Percentiles rank a stretch among this genome's conserved stretches.
These are phyloP conservation scores for Boletus rex-veris DNA, from an alignment of 768 basidiomycete genomes.

Conservation along the genomic window DNA sequence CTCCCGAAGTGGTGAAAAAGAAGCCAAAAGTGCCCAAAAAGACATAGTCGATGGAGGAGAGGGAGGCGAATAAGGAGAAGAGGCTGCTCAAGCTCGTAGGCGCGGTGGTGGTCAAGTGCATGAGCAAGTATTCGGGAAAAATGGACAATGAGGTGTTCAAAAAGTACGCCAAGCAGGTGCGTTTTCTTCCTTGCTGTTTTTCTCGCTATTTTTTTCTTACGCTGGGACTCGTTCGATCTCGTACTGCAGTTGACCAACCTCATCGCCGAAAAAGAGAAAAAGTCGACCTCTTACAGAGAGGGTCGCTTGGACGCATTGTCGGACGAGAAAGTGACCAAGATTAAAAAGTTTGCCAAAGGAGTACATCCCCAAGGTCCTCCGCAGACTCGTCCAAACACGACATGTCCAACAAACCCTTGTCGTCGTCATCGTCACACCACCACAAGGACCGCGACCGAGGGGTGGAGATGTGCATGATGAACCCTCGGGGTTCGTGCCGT, in stretches of 20 bases:
- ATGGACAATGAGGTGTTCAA: conserved; percentile 86
- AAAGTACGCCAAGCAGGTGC: conserved; percentile 90
- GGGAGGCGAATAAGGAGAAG: conserved; percentile 76
- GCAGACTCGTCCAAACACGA: conserved; percentile 44
- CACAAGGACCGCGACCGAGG: background rate
- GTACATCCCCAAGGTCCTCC: conserved; percentile 77
- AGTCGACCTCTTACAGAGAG: conserved; percentile 74
- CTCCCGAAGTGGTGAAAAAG: conserved; percentile 20
- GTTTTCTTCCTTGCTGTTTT: conserved; percentile 16
- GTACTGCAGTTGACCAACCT: conserved; percentile 68
- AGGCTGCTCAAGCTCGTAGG: conserved; percentile 78
- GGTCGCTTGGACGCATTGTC: conserved; percentile 70
- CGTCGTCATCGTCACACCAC: conserved; percentile 21
- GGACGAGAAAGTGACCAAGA: conserved; percentile 84
- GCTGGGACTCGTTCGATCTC: conserved; percentile 1
- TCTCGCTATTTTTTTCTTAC: background rate
- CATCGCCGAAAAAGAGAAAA: conserved; percentile 95
- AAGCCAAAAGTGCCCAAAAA: conserved; percentile 37
- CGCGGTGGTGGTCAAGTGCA: conserved; percentile 84
- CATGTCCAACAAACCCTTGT: conserved; percentile 17
- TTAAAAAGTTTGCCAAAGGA: conserved; percentile 93
- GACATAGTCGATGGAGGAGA: conserved; percentile 49
- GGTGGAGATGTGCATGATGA: background rate
- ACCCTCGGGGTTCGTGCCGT: conserved; percentile 12
- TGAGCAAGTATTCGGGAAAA: conserved; percentile 82